Evolutionary conservation across 306 rosid genomes (phyloP).

Genomic region (Bauhinia variegata): DNA sequence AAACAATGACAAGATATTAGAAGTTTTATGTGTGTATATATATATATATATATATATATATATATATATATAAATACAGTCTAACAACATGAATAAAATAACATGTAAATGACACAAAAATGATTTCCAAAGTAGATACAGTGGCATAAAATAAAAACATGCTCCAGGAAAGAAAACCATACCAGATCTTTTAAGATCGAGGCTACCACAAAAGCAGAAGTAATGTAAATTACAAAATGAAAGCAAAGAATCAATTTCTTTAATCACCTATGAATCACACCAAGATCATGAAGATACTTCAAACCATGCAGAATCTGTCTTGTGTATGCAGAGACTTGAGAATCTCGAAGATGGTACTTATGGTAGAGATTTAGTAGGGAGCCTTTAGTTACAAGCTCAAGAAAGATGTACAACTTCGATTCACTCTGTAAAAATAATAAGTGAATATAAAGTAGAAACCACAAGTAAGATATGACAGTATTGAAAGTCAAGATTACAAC

Average conservation of each 20-base stretch:
- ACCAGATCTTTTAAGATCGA: slow-evolving; percentile 19
- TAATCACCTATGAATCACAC: slow-evolving; percentile 87
- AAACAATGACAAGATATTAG: slow-evolving; percentile 16
- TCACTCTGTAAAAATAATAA: slow-evolving; percentile 65
- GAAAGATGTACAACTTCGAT: slow-evolving; percentile 81
- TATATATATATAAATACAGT: neutral
- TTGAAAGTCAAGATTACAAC: slow-evolving; percentile 12
- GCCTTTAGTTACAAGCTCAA: slow-evolving; percentile 88
- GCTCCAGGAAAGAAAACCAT: slow-evolving; percentile 1
- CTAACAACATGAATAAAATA: slow-evolving; percentile 16
- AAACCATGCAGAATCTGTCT: slow-evolving; percentile 89
- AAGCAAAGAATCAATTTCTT: neutral
- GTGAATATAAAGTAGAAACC: slow-evolving; percentile 30
- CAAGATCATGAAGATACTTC: slow-evolving; percentile 89
- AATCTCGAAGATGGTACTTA: slow-evolving; percentile 65
- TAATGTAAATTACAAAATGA: slow-evolving; percentile 20
- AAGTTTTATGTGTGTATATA: no score
- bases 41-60: no score
- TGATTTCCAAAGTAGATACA: no score
- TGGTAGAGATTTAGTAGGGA: slow-evolving; percentile 76
- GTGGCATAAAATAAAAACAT: no score
- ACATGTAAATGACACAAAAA: no score
- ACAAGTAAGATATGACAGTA: slow-evolving; percentile 13
- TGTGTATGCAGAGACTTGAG: slow-evolving; percentile 85
- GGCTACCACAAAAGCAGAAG: slow-evolving; percentile 10